These are phyloP conservation scores for Fusarium euwallaceae DNA, from an alignment of 2,329 filamentous ascomycete genomes.

Conservation along the genomic window DNA sequence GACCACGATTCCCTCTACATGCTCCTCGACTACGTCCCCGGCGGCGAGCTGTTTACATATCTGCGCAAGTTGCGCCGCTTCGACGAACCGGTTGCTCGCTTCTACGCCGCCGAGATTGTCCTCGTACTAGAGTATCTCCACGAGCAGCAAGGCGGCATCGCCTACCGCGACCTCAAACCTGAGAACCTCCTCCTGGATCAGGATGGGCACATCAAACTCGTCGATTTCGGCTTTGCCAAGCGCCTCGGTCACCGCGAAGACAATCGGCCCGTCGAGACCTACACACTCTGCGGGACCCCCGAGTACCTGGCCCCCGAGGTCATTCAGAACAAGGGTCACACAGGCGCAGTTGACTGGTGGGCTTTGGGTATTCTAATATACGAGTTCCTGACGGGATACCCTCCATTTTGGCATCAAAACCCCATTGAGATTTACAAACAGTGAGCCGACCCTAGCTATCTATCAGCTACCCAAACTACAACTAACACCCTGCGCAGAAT, in stretches of 20 bases:
- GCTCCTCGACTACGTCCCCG: slow-evolving; percentile 85
- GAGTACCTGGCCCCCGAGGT: slow-evolving; percentile 89
- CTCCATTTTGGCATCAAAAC: slow-evolving; percentile 89
- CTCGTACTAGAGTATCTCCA: slow-evolving; percentile 85
- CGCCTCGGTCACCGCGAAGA: slow-evolving; percentile 70
- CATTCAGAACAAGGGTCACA: slow-evolving; percentile 84
- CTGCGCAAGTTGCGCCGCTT: slow-evolving; percentile 83
- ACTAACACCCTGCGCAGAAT: slow-evolving; percentile 65
- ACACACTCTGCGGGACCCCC: slow-evolving; percentile 85
- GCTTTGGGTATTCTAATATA: slow-evolving; percentile 86
- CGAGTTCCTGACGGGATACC: slow-evolving; percentile 87
- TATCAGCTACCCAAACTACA: neutral
- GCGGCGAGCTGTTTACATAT: slow-evolving; percentile 88
- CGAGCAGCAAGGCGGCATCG: slow-evolving; percentile 81
- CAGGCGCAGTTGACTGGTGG: slow-evolving; percentile 88
- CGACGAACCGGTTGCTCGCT: slow-evolving; percentile 81
- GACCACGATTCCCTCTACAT: slow-evolving; percentile 85
- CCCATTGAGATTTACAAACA: slow-evolving; percentile 90
- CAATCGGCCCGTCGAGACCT: slow-evolving; percentile 74
- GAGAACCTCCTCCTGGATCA: slow-evolving; percentile 85
- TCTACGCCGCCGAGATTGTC: slow-evolving; percentile 88
- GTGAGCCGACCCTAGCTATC: slow-evolving; percentile 56
- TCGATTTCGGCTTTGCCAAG: slow-evolving; percentile 90
- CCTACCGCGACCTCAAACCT: slow-evolving; percentile 85
- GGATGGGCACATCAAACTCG: slow-evolving; percentile 83